phyloP scores from a whole-genome alignment of 148 eudicot species.

The Nyssa sinensis region DNA sequence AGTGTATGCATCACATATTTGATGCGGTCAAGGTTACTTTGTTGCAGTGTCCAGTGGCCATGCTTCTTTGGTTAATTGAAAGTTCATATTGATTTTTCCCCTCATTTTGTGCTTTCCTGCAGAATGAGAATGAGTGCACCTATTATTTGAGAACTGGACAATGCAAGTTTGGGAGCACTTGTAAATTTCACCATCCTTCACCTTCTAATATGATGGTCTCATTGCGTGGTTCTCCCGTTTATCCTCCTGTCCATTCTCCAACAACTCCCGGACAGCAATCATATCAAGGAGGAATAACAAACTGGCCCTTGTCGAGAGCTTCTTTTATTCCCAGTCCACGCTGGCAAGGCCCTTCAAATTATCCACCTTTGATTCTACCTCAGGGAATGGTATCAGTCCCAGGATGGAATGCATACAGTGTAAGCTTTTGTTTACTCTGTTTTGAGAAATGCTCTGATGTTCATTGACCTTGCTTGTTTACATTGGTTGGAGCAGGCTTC shows the following conservation, averaged over 20 bases:
- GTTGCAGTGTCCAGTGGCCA: background rate
- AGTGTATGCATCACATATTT: background rate
- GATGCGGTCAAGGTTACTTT: background rate
- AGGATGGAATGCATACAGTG: slow-evolving; percentile 82
- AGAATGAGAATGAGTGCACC: slow-evolving; percentile 84
- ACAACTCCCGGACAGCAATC: slow-evolving; percentile 79
- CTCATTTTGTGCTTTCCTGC: background rate
- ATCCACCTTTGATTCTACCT: slow-evolving; percentile 70
- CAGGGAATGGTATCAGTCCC: slow-evolving; percentile 88
- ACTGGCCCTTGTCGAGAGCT: slow-evolving; percentile 79
- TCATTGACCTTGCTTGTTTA: too few relatives aligned
- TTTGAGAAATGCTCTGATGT: background rate
- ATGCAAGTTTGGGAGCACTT: slow-evolving; percentile 91
- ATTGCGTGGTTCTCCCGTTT: slow-evolving; percentile 75
- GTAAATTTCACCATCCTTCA: slow-evolving; percentile 96
- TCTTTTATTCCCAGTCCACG: slow-evolving; percentile 71
- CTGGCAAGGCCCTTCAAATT: slow-evolving; percentile 90
- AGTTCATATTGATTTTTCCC: background rate
- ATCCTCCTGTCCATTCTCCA: slow-evolving; percentile 80
- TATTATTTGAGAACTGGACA: slow-evolving; percentile 92
- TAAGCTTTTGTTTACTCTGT: slow-evolving; percentile 38
- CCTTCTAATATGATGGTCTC: slow-evolving; percentile 72
- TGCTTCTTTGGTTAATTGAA: background rate
- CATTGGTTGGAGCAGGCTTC: too few relatives aligned
- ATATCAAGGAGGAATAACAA: slow-evolving; percentile 63